phyloP scores from a whole-genome alignment of 352 stramenopile genomes.

The Phytophthora fragariaefolia region DNA sequence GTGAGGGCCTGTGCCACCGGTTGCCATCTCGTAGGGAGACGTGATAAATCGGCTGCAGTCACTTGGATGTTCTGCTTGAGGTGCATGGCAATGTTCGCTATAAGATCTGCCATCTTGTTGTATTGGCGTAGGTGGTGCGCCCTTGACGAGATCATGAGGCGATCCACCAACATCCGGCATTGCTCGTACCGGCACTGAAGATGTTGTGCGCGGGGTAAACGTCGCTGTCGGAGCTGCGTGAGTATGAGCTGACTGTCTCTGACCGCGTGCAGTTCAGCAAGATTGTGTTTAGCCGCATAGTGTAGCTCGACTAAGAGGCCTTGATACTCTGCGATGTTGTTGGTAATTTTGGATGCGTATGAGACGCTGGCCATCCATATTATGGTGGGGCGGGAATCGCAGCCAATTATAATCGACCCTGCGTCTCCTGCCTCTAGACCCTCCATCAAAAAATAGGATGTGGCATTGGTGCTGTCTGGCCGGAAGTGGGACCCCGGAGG shows the following conservation, averaged over 20 bases:
- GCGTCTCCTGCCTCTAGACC: not conserved
- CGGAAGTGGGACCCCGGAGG: not conserved
- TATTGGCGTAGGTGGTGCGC: not conserved
- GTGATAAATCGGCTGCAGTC: too few species aligned
- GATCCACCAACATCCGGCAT: not conserved
- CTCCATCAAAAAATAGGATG: not conserved
- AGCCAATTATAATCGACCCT: not conserved
- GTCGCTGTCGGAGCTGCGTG: not conserved
- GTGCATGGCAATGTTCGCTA: not conserved
- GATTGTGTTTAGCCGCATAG: not conserved
- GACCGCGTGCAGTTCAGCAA: not conserved
- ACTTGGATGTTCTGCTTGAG: too few species aligned
- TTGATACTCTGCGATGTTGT: not conserved
- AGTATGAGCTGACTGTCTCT: not conserved
- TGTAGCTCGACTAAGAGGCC: not conserved
- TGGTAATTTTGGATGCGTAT: not conserved
- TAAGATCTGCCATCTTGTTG: not conserved
- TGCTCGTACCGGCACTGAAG: not conserved
- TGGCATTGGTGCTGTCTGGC: not conserved
- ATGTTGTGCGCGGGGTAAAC: not conserved
- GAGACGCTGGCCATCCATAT: not conserved
- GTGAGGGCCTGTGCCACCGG: too few species aligned
- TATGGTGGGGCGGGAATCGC: not conserved
- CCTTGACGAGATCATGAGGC: not conserved
- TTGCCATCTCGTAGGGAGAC: too few species aligned